phyloP scores from a whole-genome alignment of 495 filamentous ascomycete species.

The Podospora tetraspora region DNA sequence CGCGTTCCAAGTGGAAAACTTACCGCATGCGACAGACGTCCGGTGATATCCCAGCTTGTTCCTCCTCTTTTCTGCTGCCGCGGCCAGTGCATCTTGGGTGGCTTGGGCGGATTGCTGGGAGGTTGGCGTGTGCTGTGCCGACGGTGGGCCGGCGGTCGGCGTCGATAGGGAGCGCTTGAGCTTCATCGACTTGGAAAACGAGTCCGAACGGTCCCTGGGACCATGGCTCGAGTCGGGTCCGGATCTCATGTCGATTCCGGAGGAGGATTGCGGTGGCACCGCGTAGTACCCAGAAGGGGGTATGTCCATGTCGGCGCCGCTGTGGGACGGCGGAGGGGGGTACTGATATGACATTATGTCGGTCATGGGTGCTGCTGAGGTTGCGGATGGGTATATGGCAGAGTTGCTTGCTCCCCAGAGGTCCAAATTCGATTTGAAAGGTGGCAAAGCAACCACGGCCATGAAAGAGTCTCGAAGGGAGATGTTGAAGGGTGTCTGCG shows the following conservation, averaged over 20 bases:
- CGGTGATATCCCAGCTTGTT: conserved; percentile 98
- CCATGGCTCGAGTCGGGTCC: conserved; percentile 31
- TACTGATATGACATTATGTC: conserved; percentile 52
- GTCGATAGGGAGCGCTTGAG: conserved; percentile 62
- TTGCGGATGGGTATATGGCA: conserved; percentile 29
- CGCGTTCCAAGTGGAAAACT: conserved; percentile 38
- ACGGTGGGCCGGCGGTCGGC: conserved; percentile 55
- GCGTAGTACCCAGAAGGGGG: conserved; percentile 39
- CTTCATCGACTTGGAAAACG: conserved; percentile 37
- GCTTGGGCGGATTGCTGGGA: conserved; percentile 20
- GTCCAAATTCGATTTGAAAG: conserved; percentile 28
- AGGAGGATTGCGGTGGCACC: conserved; percentile 34
- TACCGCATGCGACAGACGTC: conserved; percentile 95
- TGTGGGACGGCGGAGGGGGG: conserved; percentile 40
- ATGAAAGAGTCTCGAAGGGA: conserved; percentile 27
- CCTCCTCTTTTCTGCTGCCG: conserved; percentile 74
- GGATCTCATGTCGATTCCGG: conserved; percentile 36
- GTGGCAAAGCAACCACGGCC: conserved; percentile 32
- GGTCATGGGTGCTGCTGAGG: conserved; percentile 37
- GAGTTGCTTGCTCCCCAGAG: conserved; percentile 30
- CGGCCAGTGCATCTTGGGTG: conserved; percentile 35
- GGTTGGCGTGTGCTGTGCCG: conserved; percentile 24
- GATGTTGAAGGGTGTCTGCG: conserved; percentile 15
- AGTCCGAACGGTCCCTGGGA: conserved; percentile 33
- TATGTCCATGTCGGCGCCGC: conserved; percentile 42